Percentiles rank a stretch among this genome's conserved stretches.
phyloP scores from a whole-genome alignment of 768 basidiomycete species.

The Mycena metata region DNA sequence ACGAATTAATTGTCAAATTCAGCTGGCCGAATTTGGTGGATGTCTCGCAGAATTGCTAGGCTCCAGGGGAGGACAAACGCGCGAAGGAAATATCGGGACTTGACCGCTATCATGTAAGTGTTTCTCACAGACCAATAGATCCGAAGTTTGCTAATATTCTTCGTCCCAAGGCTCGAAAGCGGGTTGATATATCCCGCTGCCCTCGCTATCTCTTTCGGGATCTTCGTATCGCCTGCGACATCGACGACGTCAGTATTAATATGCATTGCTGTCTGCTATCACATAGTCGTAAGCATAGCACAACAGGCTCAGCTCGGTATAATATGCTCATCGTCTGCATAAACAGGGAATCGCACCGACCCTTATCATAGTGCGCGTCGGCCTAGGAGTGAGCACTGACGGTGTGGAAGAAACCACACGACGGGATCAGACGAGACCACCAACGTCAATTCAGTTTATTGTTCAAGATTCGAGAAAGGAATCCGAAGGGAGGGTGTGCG shows the following conservation, averaged over 20 bases:
- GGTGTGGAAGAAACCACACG: slow-evolving; percentile 12
- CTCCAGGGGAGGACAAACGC: not conserved
- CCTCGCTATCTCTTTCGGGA: not conserved
- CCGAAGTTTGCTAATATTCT: not conserved
- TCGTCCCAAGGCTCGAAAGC: slow-evolving; percentile 23
- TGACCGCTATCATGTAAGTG: slow-evolving; percentile 27
- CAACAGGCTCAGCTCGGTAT: not conserved
- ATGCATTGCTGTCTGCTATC: slow-evolving; percentile 15
- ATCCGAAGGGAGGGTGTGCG: too few species aligned
- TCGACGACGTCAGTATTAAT: slow-evolving; percentile 15
- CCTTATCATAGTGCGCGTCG: slow-evolving; percentile 29
- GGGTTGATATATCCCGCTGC: slow-evolving; percentile 24
- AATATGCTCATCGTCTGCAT: not conserved
- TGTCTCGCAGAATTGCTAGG: slow-evolving; percentile 18
- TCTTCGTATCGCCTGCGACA: slow-evolving; percentile 8
- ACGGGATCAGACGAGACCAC: too few species aligned
- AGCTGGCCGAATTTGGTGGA: slow-evolving; percentile 31
- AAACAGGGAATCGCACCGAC: slow-evolving; percentile 27
- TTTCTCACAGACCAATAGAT: not conserved
- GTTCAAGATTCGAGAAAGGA: too few species aligned
- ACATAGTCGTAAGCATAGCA: slow-evolving; percentile 19
- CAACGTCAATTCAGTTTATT: too few species aligned
- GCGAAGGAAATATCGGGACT: slow-evolving; percentile 19
- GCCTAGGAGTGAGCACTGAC: slow-evolving; percentile 29
- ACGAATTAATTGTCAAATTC: not conserved